Conservation (phyloP, 2,329 filamentous ascomycete species). For the Pseudogymnoascus sp. region DNA sequence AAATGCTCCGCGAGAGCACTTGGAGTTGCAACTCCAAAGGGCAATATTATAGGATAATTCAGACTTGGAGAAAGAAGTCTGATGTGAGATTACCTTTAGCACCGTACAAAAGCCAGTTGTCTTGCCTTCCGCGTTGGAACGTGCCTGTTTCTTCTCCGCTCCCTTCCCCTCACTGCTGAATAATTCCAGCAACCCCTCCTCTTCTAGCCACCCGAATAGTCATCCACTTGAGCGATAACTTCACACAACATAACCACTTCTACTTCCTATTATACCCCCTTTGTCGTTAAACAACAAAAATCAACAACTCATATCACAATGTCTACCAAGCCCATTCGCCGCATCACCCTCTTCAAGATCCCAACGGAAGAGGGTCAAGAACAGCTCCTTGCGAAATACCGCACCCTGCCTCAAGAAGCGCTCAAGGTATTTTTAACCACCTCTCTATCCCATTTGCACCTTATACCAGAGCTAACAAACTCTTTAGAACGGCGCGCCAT, state of each 20-base stretch:
- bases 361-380: conserved; percentile 38
- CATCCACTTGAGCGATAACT: neutral
- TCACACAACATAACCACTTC: neutral
- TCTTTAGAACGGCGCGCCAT: conserved; percentile 47
- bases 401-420: conserved; percentile 31
- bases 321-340: conserved; percentile 32
- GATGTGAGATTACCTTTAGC: neutral
- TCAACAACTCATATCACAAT: conserved; percentile 18
- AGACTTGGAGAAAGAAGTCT: neutral
- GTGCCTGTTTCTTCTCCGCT: neutral
- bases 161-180: neutral
- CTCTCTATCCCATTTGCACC: neutral
- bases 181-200: neutral
- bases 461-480: neutral
- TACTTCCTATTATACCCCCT: neutral
- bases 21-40: neutral
- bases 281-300: neutral
- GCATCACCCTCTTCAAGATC: conserved; percentile 48
- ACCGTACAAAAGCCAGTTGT: neutral
- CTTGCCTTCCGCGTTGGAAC: neutral
- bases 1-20: neutral
- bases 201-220: neutral
- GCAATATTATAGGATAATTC: neutral
- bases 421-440: conserved; percentile 30
- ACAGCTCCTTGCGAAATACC: conserved; percentile 34